Evolutionary conservation across 768 basidiomycete genomes (phyloP).

Genomic region (Suillus subluteus): DNA sequence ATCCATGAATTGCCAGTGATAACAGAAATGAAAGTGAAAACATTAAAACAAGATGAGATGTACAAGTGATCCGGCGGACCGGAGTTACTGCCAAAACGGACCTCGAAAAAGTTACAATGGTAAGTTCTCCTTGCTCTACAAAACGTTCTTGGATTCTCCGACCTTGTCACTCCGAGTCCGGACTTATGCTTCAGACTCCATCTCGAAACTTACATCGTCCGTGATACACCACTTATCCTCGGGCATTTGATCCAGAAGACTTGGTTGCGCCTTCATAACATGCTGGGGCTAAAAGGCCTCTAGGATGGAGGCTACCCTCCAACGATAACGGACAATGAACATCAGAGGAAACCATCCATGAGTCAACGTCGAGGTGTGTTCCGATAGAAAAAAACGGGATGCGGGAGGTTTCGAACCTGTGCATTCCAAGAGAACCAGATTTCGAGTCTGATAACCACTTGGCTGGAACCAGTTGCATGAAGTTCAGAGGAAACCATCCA

Average conservation of each 20-base stretch:
- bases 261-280: slow-evolving; percentile 44
- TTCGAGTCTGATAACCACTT: too few relatives aligned
- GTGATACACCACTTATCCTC: slow-evolving; percentile 54
- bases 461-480: too few relatives aligned
- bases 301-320: too few relatives aligned
- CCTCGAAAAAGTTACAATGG: slow-evolving; percentile 15
- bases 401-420: too few relatives aligned
- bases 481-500: too few relatives aligned
- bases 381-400: too few relatives aligned
- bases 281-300: too few relatives aligned
- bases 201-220: slow-evolving; percentile 59
- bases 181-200: slow-evolving; percentile 31
- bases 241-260: slow-evolving; percentile 62
- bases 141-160: slow-evolving; percentile 18
- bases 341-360: too few relatives aligned
- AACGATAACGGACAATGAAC: too few relatives aligned
- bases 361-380: too few relatives aligned
- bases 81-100: background rate
- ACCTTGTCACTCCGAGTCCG: slow-evolving; percentile 30
- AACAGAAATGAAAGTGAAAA: background rate
- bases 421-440: too few relatives aligned
- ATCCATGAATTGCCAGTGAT: background rate
- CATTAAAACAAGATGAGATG: background rate
- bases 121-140: slow-evolving; percentile 27
- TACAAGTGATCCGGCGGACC: background rate